Evolutionary conservation across 495 filamentous ascomycete genomes (phyloP), one percentile per base, ranked within the genome.

Genomic region (Penicillium robsamsonii): DNA sequence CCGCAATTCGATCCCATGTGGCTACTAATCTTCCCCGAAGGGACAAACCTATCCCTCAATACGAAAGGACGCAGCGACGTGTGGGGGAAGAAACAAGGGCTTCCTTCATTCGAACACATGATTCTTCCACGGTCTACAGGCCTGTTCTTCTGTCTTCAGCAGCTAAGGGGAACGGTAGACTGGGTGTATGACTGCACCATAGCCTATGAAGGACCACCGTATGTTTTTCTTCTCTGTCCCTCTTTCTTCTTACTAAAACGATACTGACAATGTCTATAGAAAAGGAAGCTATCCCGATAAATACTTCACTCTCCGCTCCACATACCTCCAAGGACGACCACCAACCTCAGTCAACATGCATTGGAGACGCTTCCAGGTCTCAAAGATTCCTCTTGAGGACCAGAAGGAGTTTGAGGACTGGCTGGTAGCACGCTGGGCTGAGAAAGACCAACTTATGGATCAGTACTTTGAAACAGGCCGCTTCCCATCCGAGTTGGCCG

Each of bases 331-430:
- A 69, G 85, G 85, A 35, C 78, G 83, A n/a, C 81, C 83, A 5
- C 85, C 85, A 20, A 87, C 83, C 50, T 87, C 82, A 7, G 84
- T 88, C 50, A 87, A 87, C 60, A 84, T 88, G 81, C 77, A 87
- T 68, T 88, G 85, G 85, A 74, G 85, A 42, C 77, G 85, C 17
- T 87, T 85, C 59, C 64, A 75, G 13, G 65, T 87, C 24, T 69
- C 78, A 12, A 70, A 75, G 4, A 85, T 88, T 31, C 85, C 85
- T n/a, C 59, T 85, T 4, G 75, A 84, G 46, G 78, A 87, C 56
- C 70, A 73, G 6, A 69, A 80, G 40, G 72, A 70, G 12, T 87
- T 88, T 59, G 78, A 81, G 44, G 62, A 66, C 18, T 88, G 85
- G 85, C 65, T 87, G 9, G 65, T 72, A 41, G 69, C 72, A 9